phyloP scores from a whole-genome alignment of 2,329 filamentous ascomycete genomes.

The Aspergillus ochraceoroseus region DNA sequence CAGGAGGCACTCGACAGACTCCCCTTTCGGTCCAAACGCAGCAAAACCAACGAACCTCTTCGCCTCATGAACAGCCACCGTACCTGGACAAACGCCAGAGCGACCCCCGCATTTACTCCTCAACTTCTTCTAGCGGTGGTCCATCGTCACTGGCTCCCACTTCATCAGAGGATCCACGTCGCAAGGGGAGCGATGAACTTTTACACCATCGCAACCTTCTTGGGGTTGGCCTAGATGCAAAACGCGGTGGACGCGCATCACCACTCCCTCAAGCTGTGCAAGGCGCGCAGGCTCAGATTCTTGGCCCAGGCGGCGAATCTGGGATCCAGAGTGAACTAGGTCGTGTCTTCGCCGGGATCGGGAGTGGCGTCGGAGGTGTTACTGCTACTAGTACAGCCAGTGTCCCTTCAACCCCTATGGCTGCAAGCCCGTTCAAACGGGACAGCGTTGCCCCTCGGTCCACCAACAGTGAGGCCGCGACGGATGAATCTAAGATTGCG shows the following conservation, averaged over 20 bases:
- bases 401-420: slow-evolving; percentile 52
- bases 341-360: slow-evolving; percentile 92
- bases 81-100: slow-evolving; percentile 32
- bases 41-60: slow-evolving; percentile 32
- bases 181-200: slow-evolving; percentile 51
- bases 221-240: slow-evolving; percentile 67
- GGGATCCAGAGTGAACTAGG: slow-evolving; percentile 94
- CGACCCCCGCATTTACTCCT: slow-evolving; percentile 34
- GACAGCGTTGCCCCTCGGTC: slow-evolving; percentile 47
- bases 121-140: slow-evolving; percentile 30
- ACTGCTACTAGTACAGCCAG: slow-evolving; percentile 48
- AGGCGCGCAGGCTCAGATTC: slow-evolving; percentile 75
- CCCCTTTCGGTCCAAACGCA: slow-evolving; percentile 32
- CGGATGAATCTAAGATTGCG: slow-evolving; percentile 40
- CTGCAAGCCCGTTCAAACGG: slow-evolving; percentile 49
- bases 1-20: slow-evolving; percentile 32
- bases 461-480: slow-evolving; percentile 35
- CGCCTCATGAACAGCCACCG: slow-evolving; percentile 34
- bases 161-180: slow-evolving; percentile 38
- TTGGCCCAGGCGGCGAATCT: slow-evolving; percentile 74
- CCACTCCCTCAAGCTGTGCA: slow-evolving; percentile 91
- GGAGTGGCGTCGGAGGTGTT: slow-evolving; percentile 58
- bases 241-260: slow-evolving; percentile 76
- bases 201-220: slow-evolving; percentile 64
- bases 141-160: slow-evolving; percentile 26